Evolutionary conservation across 2,329 filamentous ascomycete species (phyloP).

Genomic region (Phoma herbarum): DNA sequence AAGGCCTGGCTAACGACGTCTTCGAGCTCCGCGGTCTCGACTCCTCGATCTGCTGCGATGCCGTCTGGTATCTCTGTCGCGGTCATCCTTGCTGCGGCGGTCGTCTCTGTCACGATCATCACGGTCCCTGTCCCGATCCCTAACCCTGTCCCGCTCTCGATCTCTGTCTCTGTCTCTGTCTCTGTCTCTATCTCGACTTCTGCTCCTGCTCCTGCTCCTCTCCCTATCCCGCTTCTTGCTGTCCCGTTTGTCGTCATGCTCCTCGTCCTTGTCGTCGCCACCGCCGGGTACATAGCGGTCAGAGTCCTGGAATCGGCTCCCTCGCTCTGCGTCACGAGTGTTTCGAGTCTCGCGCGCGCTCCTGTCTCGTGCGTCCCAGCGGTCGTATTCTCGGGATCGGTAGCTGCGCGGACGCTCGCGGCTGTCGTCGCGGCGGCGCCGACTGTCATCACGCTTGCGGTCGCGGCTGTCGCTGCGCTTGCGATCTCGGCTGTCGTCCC

Average conservation of each 20-base stretch:
- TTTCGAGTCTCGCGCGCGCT: slow-evolving; percentile 3
- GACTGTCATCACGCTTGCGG: slow-evolving; percentile 35
- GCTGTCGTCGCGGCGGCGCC: slow-evolving; percentile 49
- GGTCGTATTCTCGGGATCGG: slow-evolving; percentile 54
- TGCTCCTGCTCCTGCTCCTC: slow-evolving; percentile 29
- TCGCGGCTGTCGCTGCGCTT: slow-evolving; percentile 36
- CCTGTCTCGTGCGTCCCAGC: slow-evolving; percentile 38
- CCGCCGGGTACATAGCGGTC: slow-evolving; percentile 45
- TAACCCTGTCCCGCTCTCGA: slow-evolving; percentile 10
- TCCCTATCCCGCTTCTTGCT: slow-evolving; percentile 42
- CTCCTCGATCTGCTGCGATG: slow-evolving; percentile 32
- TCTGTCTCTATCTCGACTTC: slow-evolving; percentile 23
- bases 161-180: slow-evolving; percentile 20
- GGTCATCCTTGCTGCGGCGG: slow-evolving; percentile 5
- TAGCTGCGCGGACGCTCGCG: slow-evolving; percentile 50
- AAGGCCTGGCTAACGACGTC: slow-evolving; percentile 8
- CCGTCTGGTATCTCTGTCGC: slow-evolving; percentile 29
- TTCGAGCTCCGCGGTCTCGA: slow-evolving; percentile 23
- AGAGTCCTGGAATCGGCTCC: slow-evolving; percentile 39
- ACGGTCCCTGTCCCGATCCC: slow-evolving; percentile 18
- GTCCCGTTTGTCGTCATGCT: slow-evolving; percentile 24
- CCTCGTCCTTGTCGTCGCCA: slow-evolving; percentile 28
- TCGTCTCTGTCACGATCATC: slow-evolving; percentile 24
- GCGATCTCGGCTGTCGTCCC: slow-evolving; percentile 27
- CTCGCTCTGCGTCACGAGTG: slow-evolving; percentile 20